Percentiles rank a stretch among this genome's conserved stretches.
Conservation (phyloP, 345 rosid species). For the Aquilaria yunnanensis region DNA sequence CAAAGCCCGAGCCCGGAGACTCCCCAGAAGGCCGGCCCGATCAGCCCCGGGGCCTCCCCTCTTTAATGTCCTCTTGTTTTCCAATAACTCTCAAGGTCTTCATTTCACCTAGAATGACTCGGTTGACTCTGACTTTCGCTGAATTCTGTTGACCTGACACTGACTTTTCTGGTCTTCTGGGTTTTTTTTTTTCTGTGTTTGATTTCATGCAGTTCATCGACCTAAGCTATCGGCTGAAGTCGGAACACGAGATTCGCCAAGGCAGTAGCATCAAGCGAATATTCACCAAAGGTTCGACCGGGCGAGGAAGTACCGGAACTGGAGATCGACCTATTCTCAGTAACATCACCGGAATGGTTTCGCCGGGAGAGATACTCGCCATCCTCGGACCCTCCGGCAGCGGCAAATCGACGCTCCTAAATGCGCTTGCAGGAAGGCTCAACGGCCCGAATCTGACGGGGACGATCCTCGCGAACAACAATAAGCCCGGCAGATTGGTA, state of each 20-base stretch:
- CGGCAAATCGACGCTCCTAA: slow-evolving; percentile 83
- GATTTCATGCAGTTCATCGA: slow-evolving; percentile 58
- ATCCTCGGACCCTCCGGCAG: slow-evolving; percentile 96
- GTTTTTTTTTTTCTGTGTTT: neutral
- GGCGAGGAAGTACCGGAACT: slow-evolving; percentile 21
- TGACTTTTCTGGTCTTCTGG: neutral
- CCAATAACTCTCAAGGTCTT: slow-evolving; percentile 84
- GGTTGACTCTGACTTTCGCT: neutral
- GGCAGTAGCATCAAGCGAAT: slow-evolving; percentile 29
- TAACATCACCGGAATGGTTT: slow-evolving; percentile 70
- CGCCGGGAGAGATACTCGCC: slow-evolving; percentile 87
- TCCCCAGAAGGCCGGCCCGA: slow-evolving; percentile 24
- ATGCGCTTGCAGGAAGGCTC: slow-evolving; percentile 71
- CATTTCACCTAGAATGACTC: slow-evolving; percentile 18
- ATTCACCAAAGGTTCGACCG: slow-evolving; percentile 18
- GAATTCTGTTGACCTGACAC: neutral
- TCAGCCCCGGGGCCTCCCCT: slow-evolving; percentile 35
- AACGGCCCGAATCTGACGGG: slow-evolving; percentile 48
- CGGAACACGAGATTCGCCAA: slow-evolving; percentile 19
- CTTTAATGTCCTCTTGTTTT: slow-evolving; percentile 46
- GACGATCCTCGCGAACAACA: slow-evolving; percentile 57
- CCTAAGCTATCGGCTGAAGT: slow-evolving; percentile 52
- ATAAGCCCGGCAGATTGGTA: slow-evolving; percentile 36
- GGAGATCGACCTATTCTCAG: slow-evolving; percentile 52
- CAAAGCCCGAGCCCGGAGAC: slow-evolving; percentile 19